Evolutionary conservation across 331 rosid species (phyloP), one percentile per base, ranked within the genome.

Genomic region (Quercus tomentella): DNA sequence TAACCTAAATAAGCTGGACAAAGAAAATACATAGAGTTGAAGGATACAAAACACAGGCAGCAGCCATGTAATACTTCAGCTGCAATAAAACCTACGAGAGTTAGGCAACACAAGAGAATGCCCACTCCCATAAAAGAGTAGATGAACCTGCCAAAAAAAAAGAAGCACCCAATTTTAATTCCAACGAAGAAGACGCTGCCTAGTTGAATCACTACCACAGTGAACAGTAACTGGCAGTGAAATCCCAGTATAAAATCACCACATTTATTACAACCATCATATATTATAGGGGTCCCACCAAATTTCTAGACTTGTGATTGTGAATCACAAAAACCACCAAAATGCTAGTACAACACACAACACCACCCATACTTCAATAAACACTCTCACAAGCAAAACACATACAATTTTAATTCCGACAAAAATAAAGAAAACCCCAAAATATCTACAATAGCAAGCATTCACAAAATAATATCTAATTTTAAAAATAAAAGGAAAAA

Each of bases 11-110:
- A 20, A 31, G 72, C 30, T 22, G 73, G 54, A 78, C 65, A 80
- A 77, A 61, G 5, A 74, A 35, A 61, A 33, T 61, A 43, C 6
- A 65, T 51, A 16, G 30, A 28, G 4, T 67, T 68, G 67, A 26
- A 72, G 99, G 99, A 96, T 96, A 93, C 99, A 85, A 93, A 96
- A 86, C 98, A 96, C 70, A 96, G 87, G 88, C 97, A 93, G 88
- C 91, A 96, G 72, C 97, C 91, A 76, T 85, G 88, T 77, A 93
- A 77, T 76, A 88, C 81, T 87, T 91, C 99, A 75, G 98, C 97
- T 20, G 99, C 99, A 81, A 91, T 80, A 82, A 94, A 96, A 67
- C 99, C 98, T 70, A 90, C 71, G 85, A 91, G 86, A 79, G 97
- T 82, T 74, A 90, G 65, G 82, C 88, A 88, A 84, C 94, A 89